Evolutionary conservation across 306 rosid genomes (phyloP).

Genomic region (Oemleria cerasiformis): DNA sequence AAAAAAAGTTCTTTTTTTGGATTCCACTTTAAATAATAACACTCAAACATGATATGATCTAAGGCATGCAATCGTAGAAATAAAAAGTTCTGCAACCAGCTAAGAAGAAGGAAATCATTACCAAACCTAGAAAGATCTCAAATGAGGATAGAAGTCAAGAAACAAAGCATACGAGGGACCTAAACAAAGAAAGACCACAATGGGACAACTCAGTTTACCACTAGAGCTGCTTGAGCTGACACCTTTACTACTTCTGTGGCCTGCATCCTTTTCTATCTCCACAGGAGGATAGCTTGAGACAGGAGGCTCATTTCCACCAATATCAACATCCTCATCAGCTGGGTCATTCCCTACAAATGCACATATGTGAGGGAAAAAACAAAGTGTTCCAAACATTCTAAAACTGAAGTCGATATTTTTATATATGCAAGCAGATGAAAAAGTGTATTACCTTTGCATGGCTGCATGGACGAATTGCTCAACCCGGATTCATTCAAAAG

Average conservation of each 20-base stretch:
- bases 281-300: slow-evolving; percentile 59
- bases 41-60: neutral
- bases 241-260: slow-evolving; percentile 30
- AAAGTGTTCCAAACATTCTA: neutral
- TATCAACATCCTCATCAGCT: slow-evolving; percentile 68
- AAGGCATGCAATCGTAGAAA: neutral
- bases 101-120: neutral
- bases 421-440: slow-evolving; percentile 13
- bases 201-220: slow-evolving; percentile 37
- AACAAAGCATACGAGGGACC: neutral
- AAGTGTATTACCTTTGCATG: slow-evolving; percentile 57
- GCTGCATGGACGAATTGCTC: slow-evolving; percentile 84
- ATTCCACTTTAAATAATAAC: neutral
- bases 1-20: neutral
- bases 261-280: slow-evolving; percentile 51
- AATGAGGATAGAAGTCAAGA: neutral
- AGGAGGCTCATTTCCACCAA: slow-evolving; percentile 70
- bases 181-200: neutral
- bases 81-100: neutral
- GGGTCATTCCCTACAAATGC: slow-evolving; percentile 54
- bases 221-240: slow-evolving; percentile 43
- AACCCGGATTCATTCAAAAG: slow-evolving; percentile 73
- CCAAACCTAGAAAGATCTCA: neutral
- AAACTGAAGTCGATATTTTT: neutral
- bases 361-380: slow-evolving; percentile 11